Evolutionary conservation across 1,284 basidiomycete genomes (phyloP).

Genomic region (Wolfiporia cocos): DNA sequence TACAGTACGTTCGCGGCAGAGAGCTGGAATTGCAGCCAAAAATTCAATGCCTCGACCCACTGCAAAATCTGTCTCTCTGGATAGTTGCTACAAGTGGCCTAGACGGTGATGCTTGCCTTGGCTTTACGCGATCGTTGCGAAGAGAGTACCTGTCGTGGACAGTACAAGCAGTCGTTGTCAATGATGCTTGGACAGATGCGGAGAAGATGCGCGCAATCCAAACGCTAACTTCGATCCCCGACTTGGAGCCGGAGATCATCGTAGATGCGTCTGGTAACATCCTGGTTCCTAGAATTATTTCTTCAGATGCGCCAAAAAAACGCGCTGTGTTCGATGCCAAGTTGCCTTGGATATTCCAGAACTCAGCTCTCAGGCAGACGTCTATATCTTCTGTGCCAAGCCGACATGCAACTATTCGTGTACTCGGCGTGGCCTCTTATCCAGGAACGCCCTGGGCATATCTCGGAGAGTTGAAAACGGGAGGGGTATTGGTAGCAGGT

Average conservation of each 20-base stretch:
- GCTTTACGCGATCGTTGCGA: conserved; percentile 14
- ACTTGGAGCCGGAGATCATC: conserved; percentile 8
- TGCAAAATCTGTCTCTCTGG: conserved; percentile 7
- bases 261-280: conserved; percentile 9
- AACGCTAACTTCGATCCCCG: neutral
- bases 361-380: conserved; percentile 3
- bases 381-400: conserved; percentile 1
- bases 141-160: conserved; percentile 15
- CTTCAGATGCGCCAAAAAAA: conserved; percentile 1
- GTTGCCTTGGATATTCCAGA: conserved; percentile 8
- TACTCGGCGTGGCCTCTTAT: conserved; percentile 2
- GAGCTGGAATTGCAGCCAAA: conserved; percentile 12
- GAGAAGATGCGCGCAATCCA: conserved; percentile 2
- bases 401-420: conserved; percentile 7
- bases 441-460: conserved; percentile 7
- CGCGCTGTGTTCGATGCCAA: conserved; percentile 1
- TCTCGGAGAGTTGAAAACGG: conserved; percentile 6
- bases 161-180: conserved; percentile 12
- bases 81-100: conserved; percentile 10
- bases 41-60: conserved; percentile 10
- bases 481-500: conserved; percentile 7
- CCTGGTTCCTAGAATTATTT: conserved; percentile 5
- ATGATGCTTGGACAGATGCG: conserved; percentile 1
- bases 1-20: conserved; percentile 10
- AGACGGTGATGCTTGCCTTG: conserved; percentile 13